Evolutionary conservation across 768 basidiomycete species (phyloP), one percentile per base, ranked within the genome.

Genomic region (Pleurotus eryngii): DNA sequence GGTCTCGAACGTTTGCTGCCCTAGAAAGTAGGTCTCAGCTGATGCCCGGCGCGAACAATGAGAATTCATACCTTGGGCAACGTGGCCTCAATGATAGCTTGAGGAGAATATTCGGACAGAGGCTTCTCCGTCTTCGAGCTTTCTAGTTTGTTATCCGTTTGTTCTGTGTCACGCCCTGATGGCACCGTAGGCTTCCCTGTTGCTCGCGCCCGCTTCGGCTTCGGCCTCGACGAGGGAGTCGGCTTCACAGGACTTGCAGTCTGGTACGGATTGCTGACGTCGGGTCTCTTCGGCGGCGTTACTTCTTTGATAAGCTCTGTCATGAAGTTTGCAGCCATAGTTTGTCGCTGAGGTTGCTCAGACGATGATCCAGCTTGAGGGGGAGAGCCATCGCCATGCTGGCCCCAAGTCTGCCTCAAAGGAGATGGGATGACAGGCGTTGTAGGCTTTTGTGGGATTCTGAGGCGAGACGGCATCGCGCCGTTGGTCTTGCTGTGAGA

Each of bases 1-100:
- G 90, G 89, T 40, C 89, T 81, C 45, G 87, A 83, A 46, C 90
- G 85, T 65, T 89, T 89, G 66, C 85, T 89, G 57, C 89, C 90
- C 89, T 90, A 65, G 20, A 61, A 42, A 14, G 59, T 42, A 59
- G 58, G 22, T 46, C 54, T 63, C 18, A 64, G 57, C 18, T 45
- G 55, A 6, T 26, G 39, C 17, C 38, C 48, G 5, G 3, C 12
- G 14, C 39, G n/a, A 56, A 55, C 17, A 57, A 42, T 9, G 40
- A 3, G 40, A 22, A 35, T 14, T 69, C 79, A 57, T 58, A 84
- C 85, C 78, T 84, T 89, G 12, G 90, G 90, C 11, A 91, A 64
- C 1, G 89, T 90, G 2, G 89, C 87, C 70, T 90, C 87, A 46
- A 92, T 87, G 49, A 89, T 86, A 38, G 81, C 82, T 60, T 87